Percentiles rank a stretch among this genome's conserved stretches.
Evolutionary conservation across 1,284 basidiomycete genomes (phyloP).

Genomic region (Cryptococcus maquisensis): DNA sequence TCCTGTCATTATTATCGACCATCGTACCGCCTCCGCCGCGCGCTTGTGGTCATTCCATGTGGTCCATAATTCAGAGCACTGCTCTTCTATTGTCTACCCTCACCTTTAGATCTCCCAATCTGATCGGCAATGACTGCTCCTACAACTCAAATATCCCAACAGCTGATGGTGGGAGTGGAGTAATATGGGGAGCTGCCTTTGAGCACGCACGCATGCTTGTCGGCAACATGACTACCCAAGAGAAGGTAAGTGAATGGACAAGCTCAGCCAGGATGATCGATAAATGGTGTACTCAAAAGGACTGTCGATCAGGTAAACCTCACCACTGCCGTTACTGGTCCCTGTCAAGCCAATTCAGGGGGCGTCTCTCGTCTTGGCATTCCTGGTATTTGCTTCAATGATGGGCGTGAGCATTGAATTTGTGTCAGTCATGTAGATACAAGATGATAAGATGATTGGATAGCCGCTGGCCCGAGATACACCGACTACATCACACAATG

Average conservation of each 20-base stretch:
- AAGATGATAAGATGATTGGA: conserved; percentile 58
- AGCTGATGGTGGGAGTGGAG: conserved; percentile 14
- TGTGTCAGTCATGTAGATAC: conserved; percentile 22
- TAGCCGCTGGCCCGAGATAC: conserved; percentile 53
- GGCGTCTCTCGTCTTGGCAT: conserved; percentile 48
- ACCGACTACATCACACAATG: conserved; percentile 49
- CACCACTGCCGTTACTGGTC: conserved; percentile 45
- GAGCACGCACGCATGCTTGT: conserved; percentile 44
- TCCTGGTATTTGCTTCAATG: conserved; percentile 62
- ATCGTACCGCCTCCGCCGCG: too few relatives aligned
- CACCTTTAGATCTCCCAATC: not conserved
- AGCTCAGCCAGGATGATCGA: not conserved
- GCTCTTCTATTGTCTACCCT: conserved; percentile 5
- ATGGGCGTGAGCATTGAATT: conserved; percentile 50
- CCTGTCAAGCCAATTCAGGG: conserved; percentile 62
- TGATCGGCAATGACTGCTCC: not conserved
- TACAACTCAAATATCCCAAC: not conserved
- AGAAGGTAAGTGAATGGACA: conserved; percentile 39
- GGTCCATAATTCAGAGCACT: conserved; percentile 6
- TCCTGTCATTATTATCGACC: too few relatives aligned
- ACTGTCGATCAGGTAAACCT: conserved; percentile 30
- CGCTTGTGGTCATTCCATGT: not conserved
- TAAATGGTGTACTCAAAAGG: not conserved
- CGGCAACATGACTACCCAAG: conserved; percentile 49
- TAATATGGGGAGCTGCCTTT: conserved; percentile 39